Evolutionary conservation across 1,284 basidiomycete genomes (phyloP), one percentile per base, ranked within the genome.

Genomic region (Amylostereum chailletii): DNA sequence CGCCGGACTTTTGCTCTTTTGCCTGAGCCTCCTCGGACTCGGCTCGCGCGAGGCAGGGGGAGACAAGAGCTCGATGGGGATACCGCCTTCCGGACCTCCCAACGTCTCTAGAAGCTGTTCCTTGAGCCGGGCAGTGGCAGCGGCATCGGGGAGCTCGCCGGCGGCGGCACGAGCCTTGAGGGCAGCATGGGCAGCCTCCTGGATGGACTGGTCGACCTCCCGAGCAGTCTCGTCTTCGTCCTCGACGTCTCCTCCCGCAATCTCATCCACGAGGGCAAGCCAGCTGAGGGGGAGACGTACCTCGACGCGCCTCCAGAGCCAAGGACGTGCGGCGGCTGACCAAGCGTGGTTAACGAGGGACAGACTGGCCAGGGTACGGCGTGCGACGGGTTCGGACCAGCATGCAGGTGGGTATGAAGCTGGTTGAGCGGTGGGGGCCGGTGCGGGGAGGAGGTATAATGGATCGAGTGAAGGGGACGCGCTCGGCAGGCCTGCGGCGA

Each of bases 241-340:
- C 3, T 58, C 57, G 36, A 81, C 75, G 51, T 83, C 83, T n/a
- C 79, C 79, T 61, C 81, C 83, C 1, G 81, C 75, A 42, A 90
- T 77, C 57, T 86, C 79, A 39, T 87, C 85, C 8, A 90, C 75
- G 26, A 90, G 73, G 10, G 83, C 69, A n/a, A 90, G 76, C 86
- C 88, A 90, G 57, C 76, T 81, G 19, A 80, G 75, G 4, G 88
- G 87, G 8, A 90, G 74, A 8, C 86, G 78, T 41, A 90, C 82
- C 64, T 90, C 86, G 55, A 90, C 68, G 66, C 80, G 81, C 51
- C 75, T 77, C 86, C 87, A 90, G 2, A 90, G 67, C 81, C 81
- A 90, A 0, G 86, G 87, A 57, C 83, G 85, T 8, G 88, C 85
- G 0, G 85, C 88, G 45, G 79, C 76, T 58, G 79, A 77, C 83